Conservation (phyloP, 306 rosid genomes). For the Geum urbanum region DNA sequence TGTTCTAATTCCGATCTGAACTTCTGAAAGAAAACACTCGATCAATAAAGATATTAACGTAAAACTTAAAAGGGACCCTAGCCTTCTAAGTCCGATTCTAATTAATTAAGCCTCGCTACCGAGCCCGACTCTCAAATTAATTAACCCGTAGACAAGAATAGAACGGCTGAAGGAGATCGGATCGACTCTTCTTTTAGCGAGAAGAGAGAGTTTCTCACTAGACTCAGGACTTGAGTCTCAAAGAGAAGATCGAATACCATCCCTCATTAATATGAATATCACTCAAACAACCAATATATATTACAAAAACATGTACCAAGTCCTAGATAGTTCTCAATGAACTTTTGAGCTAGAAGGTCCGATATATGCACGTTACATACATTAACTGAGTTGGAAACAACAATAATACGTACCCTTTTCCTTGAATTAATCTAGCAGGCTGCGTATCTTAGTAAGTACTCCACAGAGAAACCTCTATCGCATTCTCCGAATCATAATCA, state of each 20-base stretch:
- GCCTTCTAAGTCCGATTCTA: too few relatives aligned
- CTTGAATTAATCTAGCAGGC: neutral
- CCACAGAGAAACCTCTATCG: slow-evolving; percentile 24
- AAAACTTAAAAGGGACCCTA: too few relatives aligned
- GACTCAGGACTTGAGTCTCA: neutral
- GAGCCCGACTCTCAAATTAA: too few relatives aligned
- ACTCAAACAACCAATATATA: neutral
- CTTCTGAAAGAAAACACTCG: too few relatives aligned
- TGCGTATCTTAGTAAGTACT: slow-evolving; percentile 1
- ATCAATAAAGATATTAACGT: too few relatives aligned
- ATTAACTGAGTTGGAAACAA: neutral
- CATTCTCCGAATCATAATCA: slow-evolving; percentile 7
- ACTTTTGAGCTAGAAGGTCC: neutral
- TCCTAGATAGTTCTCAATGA: neutral
- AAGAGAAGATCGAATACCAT: neutral
- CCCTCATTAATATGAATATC: neutral
- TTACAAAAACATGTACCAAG: neutral
- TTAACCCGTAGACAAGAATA: neutral
- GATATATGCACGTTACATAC: neutral
- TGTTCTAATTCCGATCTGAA: too few relatives aligned
- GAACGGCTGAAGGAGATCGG: neutral
- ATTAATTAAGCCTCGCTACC: too few relatives aligned
- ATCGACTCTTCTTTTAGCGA: neutral
- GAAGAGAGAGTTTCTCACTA: neutral
- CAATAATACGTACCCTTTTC: neutral